These are phyloP conservation scores for Paramecium sexaurelia DNA, from an alignment of 73 alveolate species.

Conservation along the genomic window DNA sequence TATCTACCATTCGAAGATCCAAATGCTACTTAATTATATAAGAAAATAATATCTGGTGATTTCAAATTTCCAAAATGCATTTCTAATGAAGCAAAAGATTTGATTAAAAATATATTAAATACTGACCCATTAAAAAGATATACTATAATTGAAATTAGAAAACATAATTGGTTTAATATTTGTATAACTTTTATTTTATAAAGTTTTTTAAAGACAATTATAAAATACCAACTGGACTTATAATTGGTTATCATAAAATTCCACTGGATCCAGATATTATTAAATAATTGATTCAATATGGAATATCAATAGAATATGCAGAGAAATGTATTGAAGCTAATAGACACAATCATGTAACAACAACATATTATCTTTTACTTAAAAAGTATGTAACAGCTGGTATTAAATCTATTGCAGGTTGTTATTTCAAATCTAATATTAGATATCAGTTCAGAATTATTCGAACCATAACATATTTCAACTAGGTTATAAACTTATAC, in stretches of 20 bases:
- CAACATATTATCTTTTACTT: conserved; percentile 90
- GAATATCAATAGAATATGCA: conserved; percentile 79
- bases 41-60: conserved; percentile 87
- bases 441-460: conserved; percentile 35
- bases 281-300: conserved; percentile 73
- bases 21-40: conserved; percentile 85
- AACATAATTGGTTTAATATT: conserved; percentile 78
- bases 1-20: conserved; percentile 91
- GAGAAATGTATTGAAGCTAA: conserved; percentile 86
- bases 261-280: conserved; percentile 89
- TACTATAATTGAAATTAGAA: conserved; percentile 82
- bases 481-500: not conserved
- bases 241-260: conserved; percentile 81
- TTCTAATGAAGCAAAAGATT: conserved; percentile 78
- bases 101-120: conserved; percentile 78
- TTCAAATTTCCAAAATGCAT: conserved; percentile 77
- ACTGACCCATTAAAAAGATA: conserved; percentile 88
- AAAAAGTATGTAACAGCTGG: conserved; percentile 82
- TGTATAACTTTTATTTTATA: conserved; percentile 63
- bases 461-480: not conserved
- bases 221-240: conserved; percentile 77
- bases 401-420: conserved; percentile 79
- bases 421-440: not conserved
- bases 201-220: not conserved
- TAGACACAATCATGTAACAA: conserved; percentile 92